A percentile compares a stretch with the other conserved stretches of the same genome.
Evolutionary conservation across 2,329 filamentous ascomycete species (phyloP).

Genomic region (Pseudogymnoascus pannorum): DNA sequence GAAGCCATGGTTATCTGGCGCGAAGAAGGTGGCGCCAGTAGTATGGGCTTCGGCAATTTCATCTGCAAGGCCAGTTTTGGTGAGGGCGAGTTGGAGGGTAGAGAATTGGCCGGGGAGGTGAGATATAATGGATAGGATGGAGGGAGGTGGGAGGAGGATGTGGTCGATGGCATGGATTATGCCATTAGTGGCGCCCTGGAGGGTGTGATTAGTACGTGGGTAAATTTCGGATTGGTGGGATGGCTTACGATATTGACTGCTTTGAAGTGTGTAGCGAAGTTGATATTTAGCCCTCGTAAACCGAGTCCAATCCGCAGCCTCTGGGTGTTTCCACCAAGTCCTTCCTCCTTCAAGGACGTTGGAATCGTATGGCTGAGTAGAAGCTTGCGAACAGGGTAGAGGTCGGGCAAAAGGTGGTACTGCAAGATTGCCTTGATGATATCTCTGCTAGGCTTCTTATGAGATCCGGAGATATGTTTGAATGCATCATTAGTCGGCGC

Average conservation of each 20-base stretch:
- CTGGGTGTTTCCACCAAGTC: slow-evolving; percentile 54
- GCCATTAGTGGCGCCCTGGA: slow-evolving; percentile 65
- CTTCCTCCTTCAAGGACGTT: slow-evolving; percentile 51
- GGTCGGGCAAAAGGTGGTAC: slow-evolving; percentile 67
- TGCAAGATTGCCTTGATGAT: slow-evolving; percentile 59
- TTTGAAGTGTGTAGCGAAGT: slow-evolving; percentile 68
- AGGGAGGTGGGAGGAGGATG: slow-evolving; percentile 69
- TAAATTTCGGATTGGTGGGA: background rate
- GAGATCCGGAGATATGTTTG: slow-evolving; percentile 46
- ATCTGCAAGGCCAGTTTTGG: slow-evolving; percentile 64
- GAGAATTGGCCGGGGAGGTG: slow-evolving; percentile 65
- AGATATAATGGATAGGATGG: slow-evolving; percentile 54
- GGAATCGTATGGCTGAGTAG: slow-evolving; percentile 67
- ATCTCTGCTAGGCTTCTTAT: slow-evolving; percentile 60
- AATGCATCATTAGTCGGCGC: slow-evolving; percentile 74
- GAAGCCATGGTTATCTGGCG: slow-evolving; percentile 77
- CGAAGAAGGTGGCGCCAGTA: slow-evolving; percentile 69
- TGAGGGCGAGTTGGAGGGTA: slow-evolving; percentile 66
- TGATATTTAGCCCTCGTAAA: slow-evolving; percentile 58
- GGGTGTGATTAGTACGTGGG: slow-evolving; percentile 2
- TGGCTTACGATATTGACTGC: slow-evolving; percentile 59
- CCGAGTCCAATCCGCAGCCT: slow-evolving; percentile 62
- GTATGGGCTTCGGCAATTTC: slow-evolving; percentile 46
- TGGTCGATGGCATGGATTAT: slow-evolving; percentile 70
- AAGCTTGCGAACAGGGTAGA: slow-evolving; percentile 60